A percentile compares a stretch with the other conserved stretches of the same genome.
Conservation (phyloP, 768 basidiomycete genomes). For the Boletus vermiculosoides region DNA sequence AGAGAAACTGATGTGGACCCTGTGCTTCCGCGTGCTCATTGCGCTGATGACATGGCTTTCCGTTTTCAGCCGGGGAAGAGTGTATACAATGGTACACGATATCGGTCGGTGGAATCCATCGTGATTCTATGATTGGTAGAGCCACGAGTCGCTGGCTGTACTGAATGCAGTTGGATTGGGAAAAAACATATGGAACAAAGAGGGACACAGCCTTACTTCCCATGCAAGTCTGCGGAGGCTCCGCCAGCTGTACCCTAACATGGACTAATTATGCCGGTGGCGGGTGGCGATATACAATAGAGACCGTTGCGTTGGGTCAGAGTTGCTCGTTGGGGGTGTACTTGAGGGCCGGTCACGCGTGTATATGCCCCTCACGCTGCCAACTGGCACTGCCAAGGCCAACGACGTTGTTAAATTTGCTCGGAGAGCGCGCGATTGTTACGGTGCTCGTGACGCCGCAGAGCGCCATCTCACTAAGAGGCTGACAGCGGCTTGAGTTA, state of each 20-base stretch:
- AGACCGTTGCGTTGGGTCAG: conserved; percentile 11
- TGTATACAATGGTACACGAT: conserved; percentile 79
- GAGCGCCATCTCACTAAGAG: not conserved
- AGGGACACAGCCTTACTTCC: conserved; percentile 22
- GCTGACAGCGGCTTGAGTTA: not conserved
- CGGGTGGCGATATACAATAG: conserved; percentile 36
- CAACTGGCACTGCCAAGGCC: conserved; percentile 10
- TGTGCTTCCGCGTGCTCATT: not conserved
- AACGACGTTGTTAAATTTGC: conserved; percentile 13
- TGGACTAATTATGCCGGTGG: conserved; percentile 30
- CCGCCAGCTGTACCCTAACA: not conserved
- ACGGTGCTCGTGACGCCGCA: conserved; percentile 18
- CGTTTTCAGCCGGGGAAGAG: conserved; percentile 72
- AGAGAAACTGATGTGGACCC: conserved; percentile 12
- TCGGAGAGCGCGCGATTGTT: not conserved
- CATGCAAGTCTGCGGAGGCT: not conserved
- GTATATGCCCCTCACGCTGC: conserved; percentile 1
- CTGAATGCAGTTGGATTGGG: conserved; percentile 8
- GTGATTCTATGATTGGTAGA: conserved; percentile 51
- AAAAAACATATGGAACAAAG: conserved; percentile 16
- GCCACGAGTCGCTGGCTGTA: conserved; percentile 7
- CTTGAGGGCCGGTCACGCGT: conserved; percentile 26
- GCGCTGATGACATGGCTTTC: conserved; percentile 1
- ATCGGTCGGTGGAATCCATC: conserved; percentile 56
- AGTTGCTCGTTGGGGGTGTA: not conserved